Conservation (phyloP, 2,329 filamentous ascomycete species). For the Microsporum canis region DNA sequence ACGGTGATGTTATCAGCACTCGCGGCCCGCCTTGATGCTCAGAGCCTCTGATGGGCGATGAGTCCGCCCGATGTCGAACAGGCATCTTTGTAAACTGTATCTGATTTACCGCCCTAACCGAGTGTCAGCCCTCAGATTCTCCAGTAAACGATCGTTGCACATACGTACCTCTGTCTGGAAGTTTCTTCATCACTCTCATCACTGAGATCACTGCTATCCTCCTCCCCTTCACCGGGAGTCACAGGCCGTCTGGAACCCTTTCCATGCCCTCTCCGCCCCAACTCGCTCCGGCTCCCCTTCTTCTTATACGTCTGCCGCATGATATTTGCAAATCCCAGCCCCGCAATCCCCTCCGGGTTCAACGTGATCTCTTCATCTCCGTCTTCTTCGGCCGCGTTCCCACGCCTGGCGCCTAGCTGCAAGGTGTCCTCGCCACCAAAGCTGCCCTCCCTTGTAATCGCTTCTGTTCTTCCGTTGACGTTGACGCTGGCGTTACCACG, state of each 20-base stretch:
- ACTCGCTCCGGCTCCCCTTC: constrained; percentile 10
- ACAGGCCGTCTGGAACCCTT: constrained; percentile 18
- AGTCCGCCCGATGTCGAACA: constrained; percentile 70
- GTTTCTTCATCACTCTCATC: constrained; percentile 56
- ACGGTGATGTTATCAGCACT: constrained; percentile 46
- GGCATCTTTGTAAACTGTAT: constrained; percentile 98
- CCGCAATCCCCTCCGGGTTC: background rate
- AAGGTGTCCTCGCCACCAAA: constrained; percentile 15
- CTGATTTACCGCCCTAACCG: constrained; percentile 60
- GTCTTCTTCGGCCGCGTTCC: constrained; percentile 34
- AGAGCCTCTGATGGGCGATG: constrained; percentile 62
- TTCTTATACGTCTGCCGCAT: background rate
- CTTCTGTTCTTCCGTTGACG: constrained; percentile 6
- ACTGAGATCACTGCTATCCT: constrained; percentile 55
- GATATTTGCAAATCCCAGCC: background rate
- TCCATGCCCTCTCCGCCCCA: constrained; percentile 16
- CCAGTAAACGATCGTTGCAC: background rate
- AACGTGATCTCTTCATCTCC: constrained; percentile 48
- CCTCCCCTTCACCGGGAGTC: constrained; percentile 42
- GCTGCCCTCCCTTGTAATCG: constrained; percentile 22
- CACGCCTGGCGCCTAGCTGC: constrained; percentile 14
- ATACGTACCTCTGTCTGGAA: constrained; percentile 28
- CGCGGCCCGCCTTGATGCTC: constrained; percentile 37
- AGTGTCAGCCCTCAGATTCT: background rate
- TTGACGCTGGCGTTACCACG: constrained; percentile 17